phyloP scores from a whole-genome alignment of 1,139 yeast species.

The Lodderomyces elongisporus region DNA sequence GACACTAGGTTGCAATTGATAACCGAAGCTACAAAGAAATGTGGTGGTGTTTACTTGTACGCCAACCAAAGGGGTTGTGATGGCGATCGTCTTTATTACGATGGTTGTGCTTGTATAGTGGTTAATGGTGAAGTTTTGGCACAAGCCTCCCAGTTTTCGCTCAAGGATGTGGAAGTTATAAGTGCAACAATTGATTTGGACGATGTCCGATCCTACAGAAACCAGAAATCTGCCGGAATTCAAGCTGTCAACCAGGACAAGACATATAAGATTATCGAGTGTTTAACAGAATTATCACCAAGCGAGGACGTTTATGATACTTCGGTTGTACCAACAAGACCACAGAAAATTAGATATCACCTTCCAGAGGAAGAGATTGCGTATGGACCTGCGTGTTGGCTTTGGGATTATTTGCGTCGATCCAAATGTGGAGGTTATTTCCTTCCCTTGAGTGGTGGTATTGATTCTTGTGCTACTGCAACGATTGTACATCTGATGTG shows the following conservation, averaged over 20 bases:
- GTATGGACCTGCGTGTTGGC: conserved; percentile 97
- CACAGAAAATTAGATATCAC: conserved; percentile 55
- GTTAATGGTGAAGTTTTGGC: conserved; percentile 89
- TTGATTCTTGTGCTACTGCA: conserved; percentile 96
- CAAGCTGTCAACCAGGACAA: conserved; percentile 57
- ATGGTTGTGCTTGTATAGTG: conserved; percentile 92
- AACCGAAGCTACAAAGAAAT: conserved; percentile 86
- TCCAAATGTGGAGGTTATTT: conserved; percentile 88
- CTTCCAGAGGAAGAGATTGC: conserved; percentile 94
- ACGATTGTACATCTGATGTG: conserved; percentile 95
- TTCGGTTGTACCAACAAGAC: conserved; percentile 53
- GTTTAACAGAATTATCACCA: conserved; percentile 61
- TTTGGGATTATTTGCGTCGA: conserved; percentile 95
- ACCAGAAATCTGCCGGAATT: conserved; percentile 69
- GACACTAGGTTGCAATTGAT: conserved; percentile 80
- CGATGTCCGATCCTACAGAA: conserved; percentile 80
- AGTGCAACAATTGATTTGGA: conserved; percentile 91
- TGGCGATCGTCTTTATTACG: conserved; percentile 94
- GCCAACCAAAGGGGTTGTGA: conserved; percentile 97
- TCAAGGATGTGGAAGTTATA: conserved; percentile 87
- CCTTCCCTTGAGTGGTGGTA: conserved; percentile 93
- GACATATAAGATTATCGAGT: conserved; percentile 58
- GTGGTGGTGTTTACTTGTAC: conserved; percentile 93
- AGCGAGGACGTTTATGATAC: conserved; percentile 56
- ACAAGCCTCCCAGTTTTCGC: conserved; percentile 86